Percentiles rank a stretch among this genome's conserved stretches.
Evolutionary conservation across 2,329 filamentous ascomycete species (phyloP).

Genomic region (Trichoderma breve): DNA sequence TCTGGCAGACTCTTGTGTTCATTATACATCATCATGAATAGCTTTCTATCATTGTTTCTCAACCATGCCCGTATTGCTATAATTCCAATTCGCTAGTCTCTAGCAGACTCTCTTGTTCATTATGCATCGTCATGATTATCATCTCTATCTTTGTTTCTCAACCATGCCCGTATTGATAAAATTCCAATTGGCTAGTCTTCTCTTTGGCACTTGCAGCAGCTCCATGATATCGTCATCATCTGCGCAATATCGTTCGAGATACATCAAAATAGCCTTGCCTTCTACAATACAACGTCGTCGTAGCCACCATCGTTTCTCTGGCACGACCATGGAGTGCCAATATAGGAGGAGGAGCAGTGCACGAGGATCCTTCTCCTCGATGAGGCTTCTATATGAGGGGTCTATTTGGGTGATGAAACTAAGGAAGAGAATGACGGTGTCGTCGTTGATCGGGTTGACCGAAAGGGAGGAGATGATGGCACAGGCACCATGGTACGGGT

Average conservation of each 20-base stretch:
- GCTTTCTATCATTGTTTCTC: not conserved
- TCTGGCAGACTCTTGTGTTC: not conserved
- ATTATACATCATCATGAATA: not conserved
- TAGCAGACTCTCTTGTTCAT: not conserved
- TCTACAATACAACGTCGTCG: conserved; percentile 46
- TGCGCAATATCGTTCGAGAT: conserved; percentile 29
- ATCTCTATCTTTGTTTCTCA: not conserved
- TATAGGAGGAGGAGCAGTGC: conserved; percentile 55
- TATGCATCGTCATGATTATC: not conserved
- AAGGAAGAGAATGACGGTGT: conserved; percentile 46
- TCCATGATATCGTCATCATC: conserved; percentile 4
- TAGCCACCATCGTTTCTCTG: conserved; percentile 47
- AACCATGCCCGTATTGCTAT: not conserved
- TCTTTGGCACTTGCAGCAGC: conserved; percentile 6
- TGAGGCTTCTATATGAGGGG: conserved; percentile 42
- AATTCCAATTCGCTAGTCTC: not conserved
- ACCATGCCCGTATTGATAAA: not conserved
- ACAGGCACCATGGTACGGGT: conserved; percentile 35
- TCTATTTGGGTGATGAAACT: conserved; percentile 47
- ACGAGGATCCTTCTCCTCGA: conserved; percentile 50
- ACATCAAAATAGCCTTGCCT: conserved; percentile 49
- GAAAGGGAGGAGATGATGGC: conserved; percentile 41
- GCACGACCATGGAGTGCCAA: conserved; percentile 53
- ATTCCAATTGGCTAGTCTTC: not conserved
- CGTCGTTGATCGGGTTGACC: conserved; percentile 34